Conservation (phyloP, 169 alveolate genomes). For the Plasmodium berghei region DNA sequence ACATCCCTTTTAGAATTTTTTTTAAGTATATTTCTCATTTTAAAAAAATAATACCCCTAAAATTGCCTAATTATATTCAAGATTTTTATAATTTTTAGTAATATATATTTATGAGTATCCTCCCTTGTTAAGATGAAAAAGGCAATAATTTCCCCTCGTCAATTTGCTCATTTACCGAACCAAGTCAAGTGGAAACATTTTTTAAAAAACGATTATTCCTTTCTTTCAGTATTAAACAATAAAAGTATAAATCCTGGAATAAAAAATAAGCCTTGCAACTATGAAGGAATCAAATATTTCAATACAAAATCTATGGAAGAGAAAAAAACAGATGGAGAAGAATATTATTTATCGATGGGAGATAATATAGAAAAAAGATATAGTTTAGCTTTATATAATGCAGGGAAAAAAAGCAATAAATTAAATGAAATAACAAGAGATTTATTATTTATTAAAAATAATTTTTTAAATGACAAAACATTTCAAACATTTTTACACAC, state of each 20-base stretch:
- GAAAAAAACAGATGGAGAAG: slow-evolving; percentile 47
- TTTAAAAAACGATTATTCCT: slow-evolving; percentile 10
- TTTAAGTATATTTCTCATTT: no score
- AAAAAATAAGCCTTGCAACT: background rate
- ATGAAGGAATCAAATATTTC: background rate
- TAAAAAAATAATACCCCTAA: no score
- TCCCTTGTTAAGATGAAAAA: slow-evolving; percentile 7
- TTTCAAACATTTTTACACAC: slow-evolving; percentile 41
- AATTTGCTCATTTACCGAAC: slow-evolving; percentile 3
- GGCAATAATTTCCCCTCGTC: background rate
- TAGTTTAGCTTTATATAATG: slow-evolving; percentile 73
- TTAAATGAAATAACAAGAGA: slow-evolving; percentile 66
- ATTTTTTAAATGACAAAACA: slow-evolving; percentile 39
- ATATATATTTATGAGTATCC: no score
- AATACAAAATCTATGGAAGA: background rate
- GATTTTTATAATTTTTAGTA: no score
- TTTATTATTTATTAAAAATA: slow-evolving; percentile 54
- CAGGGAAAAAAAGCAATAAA: slow-evolving; percentile 50
- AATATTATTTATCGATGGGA: slow-evolving; percentile 61
- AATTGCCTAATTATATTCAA: no score
- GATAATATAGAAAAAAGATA: slow-evolving; percentile 75
- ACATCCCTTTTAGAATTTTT: no score
- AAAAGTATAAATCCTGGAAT: background rate
- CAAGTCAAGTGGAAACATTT: slow-evolving; percentile 9
- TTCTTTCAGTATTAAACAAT: slow-evolving; percentile 3